These are phyloP conservation scores for Botrytis pseudocinerea DNA, from an alignment of 2,329 filamentous ascomycete species.

Conservation along the genomic window DNA sequence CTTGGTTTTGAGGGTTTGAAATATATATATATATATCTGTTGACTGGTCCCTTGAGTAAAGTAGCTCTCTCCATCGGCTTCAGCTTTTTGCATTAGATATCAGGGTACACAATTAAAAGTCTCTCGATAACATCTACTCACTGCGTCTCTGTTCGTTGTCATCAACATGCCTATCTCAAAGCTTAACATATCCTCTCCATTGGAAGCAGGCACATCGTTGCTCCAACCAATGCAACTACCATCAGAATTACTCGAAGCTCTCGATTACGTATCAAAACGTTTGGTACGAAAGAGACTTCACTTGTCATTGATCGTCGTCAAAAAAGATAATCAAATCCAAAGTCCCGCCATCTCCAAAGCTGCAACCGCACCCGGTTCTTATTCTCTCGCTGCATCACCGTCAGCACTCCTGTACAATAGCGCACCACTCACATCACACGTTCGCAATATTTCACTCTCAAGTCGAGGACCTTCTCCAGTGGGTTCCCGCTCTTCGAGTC, in stretches of 20 bases:
- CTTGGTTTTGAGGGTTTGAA: neutral
- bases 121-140: neutral
- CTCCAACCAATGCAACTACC: conserved; percentile 60
- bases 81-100: conserved; percentile 1
- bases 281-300: conserved; percentile 57
- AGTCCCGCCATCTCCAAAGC: conserved; percentile 19
- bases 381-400: conserved; percentile 25
- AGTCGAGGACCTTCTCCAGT: conserved; percentile 17
- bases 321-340: conserved; percentile 50
- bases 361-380: conserved; percentile 10
- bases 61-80: conserved; percentile 9
- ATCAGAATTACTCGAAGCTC: conserved; percentile 52
- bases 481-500: conserved; percentile 25
- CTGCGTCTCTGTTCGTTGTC: neutral
- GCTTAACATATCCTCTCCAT: conserved; percentile 59
- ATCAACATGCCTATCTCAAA: conserved; percentile 45
- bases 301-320: conserved; percentile 58
- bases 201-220: conserved; percentile 62
- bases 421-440: conserved; percentile 19
- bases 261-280: conserved; percentile 59
- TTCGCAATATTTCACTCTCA: neutral
- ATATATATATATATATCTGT: conserved; percentile 17
- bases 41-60: neutral
- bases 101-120: neutral
- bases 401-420: conserved; percentile 28